These are phyloP conservation scores for Dioscorea cayenensis DNA, from an alignment of 116 monocot species.

Conservation along the genomic window DNA sequence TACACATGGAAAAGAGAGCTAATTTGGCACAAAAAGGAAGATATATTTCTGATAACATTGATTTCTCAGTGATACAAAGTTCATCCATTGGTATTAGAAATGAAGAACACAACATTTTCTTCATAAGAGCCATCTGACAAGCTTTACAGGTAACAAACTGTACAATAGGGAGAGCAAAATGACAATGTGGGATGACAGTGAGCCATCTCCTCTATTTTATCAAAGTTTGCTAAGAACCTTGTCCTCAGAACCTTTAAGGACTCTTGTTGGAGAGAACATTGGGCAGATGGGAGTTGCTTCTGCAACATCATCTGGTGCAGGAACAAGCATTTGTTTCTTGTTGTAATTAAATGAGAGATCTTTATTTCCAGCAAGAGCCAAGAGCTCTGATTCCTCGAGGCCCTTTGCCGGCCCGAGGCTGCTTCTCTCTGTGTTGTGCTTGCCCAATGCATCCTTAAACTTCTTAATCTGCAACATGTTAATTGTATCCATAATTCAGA, in stretches of 20 bases:
- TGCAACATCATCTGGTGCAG: slow-evolving; percentile 7
- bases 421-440: slow-evolving; percentile 68
- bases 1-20: no score
- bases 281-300: slow-evolving; percentile 4
- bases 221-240: slow-evolving; percentile 30
- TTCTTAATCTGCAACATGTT: slow-evolving; percentile 70
- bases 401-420: slow-evolving; percentile 72
- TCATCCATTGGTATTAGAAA: no score
- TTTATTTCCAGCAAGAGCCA: slow-evolving; percentile 69
- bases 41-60: no score
- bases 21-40: no score
- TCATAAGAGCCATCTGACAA: no score
- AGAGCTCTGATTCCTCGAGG: slow-evolving; percentile 70
- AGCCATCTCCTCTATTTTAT: slow-evolving; percentile 40
- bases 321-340: slow-evolving; percentile 15
- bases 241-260: slow-evolving; percentile 10
- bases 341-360: slow-evolving; percentile 61
- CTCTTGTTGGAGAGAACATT: slow-evolving; percentile 3
- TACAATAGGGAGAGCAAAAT: background rate
- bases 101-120: no score
- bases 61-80: no score
- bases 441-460: slow-evolving; percentile 78
- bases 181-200: background rate
- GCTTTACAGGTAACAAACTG: no score
- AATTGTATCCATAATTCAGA: background rate